These are phyloP conservation scores for Oryza longistaminata DNA, from an alignment of 176 grass and related monocot species.

Conservation along the genomic window DNA sequence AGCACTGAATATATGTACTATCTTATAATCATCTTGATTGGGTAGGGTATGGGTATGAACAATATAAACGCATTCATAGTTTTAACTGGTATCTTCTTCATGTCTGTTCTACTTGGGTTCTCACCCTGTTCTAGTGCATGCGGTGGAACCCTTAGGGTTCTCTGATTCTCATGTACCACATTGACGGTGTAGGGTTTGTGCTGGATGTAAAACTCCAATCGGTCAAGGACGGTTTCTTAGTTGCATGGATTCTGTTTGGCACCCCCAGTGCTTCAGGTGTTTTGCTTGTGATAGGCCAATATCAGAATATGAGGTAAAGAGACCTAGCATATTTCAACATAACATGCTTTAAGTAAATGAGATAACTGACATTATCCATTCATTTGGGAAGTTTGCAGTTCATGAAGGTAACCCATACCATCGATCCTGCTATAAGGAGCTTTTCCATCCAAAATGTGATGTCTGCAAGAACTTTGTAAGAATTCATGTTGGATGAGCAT, in stretches of 20 bases:
- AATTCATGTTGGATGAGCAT: constrained; percentile 32
- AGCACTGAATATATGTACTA: not conserved
- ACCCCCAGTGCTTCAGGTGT: constrained; percentile 79
- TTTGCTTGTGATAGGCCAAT: constrained; percentile 66
- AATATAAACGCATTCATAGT: not conserved
- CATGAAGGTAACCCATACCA: constrained; percentile 71
- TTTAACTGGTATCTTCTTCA: not conserved
- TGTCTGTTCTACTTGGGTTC: not conserved
- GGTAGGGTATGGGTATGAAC: not conserved
- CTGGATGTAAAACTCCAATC: constrained; percentile 70
- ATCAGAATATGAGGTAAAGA: constrained; percentile 81
- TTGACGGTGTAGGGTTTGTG: constrained; percentile 66
- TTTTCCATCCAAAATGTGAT: constrained; percentile 79
- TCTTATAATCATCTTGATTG: not conserved
- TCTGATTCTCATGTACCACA: constrained; percentile 15
- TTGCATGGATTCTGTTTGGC: constrained; percentile 81
- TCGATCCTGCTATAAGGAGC: constrained; percentile 78
- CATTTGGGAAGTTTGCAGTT: constrained; percentile 60
- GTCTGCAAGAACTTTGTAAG: constrained; percentile 84
- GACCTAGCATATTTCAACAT: constrained; percentile 17
- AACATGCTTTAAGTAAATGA: constrained; percentile 14
- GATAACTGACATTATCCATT: constrained; percentile 22
- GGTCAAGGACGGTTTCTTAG: constrained; percentile 66
- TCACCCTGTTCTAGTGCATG: constrained; percentile 11
- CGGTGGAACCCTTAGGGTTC: not conserved